Percentiles rank a stretch among this genome's conserved stretches.
phyloP scores from a whole-genome alignment of 495 filamentous ascomycete species.

The Penicillium lividum region DNA sequence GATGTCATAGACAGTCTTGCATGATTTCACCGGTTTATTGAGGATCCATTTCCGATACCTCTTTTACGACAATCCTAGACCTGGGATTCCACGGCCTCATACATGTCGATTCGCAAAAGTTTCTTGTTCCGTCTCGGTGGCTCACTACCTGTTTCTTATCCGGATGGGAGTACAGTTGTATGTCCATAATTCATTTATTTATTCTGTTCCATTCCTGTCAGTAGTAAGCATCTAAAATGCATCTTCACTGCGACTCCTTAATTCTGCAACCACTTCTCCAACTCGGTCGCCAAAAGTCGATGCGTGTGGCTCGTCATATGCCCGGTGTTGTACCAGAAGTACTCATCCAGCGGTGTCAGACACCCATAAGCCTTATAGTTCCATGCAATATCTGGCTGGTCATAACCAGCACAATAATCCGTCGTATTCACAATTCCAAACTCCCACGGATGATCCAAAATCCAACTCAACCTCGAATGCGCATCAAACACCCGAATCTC shows the following conservation, averaged over 20 bases:
- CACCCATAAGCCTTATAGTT: constrained; percentile 50
- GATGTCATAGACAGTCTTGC: constrained; percentile 49
- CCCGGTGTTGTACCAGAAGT: constrained; percentile 55
- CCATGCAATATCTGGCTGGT: constrained; percentile 48
- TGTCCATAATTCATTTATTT: constrained; percentile 23
- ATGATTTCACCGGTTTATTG: constrained; percentile 27
- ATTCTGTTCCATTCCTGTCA: not conserved
- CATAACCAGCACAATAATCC: constrained; percentile 48
- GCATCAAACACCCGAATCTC: constrained; percentile 49
- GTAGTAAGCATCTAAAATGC: too few relatives aligned
- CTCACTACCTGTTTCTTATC: not conserved
- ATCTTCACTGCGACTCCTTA: not conserved
- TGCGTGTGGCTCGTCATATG: constrained; percentile 52
- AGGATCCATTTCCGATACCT: constrained; percentile 7
- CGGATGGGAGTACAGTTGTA: constrained; percentile 16
- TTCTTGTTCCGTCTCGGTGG: constrained; percentile 18
- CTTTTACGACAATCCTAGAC: constrained; percentile 17
- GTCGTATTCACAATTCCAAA: constrained; percentile 54
- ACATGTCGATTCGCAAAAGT: constrained; percentile 35
- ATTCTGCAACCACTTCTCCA: constrained; percentile 29
- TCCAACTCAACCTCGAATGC: constrained; percentile 38
- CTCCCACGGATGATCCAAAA: constrained; percentile 43
- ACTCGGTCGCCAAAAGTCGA: constrained; percentile 34
- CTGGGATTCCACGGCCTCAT: constrained; percentile 21
- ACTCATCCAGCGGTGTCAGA: constrained; percentile 42